Evolutionary conservation across 306 rosid genomes (phyloP).

Genomic region (Quercus alba): DNA sequence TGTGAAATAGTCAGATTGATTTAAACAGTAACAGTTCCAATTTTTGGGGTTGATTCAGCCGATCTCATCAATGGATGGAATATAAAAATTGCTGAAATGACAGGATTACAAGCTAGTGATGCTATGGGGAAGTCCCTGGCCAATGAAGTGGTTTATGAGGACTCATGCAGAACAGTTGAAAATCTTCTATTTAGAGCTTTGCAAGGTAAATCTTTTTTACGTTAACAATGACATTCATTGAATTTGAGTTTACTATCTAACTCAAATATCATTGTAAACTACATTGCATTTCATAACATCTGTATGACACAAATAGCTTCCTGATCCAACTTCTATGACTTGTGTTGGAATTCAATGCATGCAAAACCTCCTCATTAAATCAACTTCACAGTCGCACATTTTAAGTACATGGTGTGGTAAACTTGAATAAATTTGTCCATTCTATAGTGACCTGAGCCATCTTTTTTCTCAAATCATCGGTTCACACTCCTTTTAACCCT

Average conservation of each 20-base stretch:
- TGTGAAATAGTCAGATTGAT: no score
- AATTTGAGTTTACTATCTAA: constrained; percentile 2
- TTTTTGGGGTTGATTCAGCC: constrained; percentile 59
- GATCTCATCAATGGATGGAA: constrained; percentile 85
- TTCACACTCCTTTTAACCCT: no score
- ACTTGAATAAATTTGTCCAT: no score
- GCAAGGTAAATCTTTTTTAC: constrained; percentile 47
- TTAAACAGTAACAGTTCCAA: no score
- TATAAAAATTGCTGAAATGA: constrained; percentile 61
- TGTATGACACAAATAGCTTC: not conserved
- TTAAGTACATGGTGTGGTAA: no score
- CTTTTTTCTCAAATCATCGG: no score
- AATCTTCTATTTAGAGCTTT: constrained; percentile 45
- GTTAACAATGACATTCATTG: not conserved
- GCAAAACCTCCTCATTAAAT: not conserved
- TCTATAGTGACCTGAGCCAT: no score
- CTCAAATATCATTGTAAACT: constrained; percentile 8
- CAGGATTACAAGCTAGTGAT: constrained; percentile 43
- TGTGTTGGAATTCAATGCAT: not conserved
- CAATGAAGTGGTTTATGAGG: constrained; percentile 53
- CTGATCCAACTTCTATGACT: not conserved
- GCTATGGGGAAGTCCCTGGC: constrained; percentile 73
- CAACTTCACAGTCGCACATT: not conserved
- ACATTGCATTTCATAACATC: not conserved
- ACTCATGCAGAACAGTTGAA: constrained; percentile 42